Evolutionary conservation across 1,139 yeast genomes (phyloP), one percentile per base, ranked within the genome.

Genomic region (Geotrichum australiense): DNA sequence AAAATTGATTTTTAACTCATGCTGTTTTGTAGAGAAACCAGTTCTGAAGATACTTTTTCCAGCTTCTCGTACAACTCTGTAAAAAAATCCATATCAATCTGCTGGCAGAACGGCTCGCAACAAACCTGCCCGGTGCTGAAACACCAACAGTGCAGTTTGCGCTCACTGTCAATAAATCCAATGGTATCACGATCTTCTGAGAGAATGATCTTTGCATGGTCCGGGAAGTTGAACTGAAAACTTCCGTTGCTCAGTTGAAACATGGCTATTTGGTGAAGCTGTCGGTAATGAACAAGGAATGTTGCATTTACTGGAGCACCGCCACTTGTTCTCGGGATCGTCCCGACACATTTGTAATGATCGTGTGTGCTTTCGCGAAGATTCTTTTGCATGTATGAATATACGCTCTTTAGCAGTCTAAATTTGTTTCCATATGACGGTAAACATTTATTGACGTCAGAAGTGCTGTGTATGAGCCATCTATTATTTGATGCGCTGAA

Each of bases 211-310:
- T 91, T 91, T 64, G 83, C 89, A 58, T 91, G 98, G 64, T 91
- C 98, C 58, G 83, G 83, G 64, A 91, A 91, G 64, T 91, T 91
- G 66, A 87, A 87, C 63, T 91, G 98, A 64, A 83, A 78, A 37
- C 86, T 80, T 16, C 96, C 96, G 59, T 87, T 86, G 57, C 94
- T 85, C 69, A 91, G 68, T 62, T 86, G 94, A 66, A 93, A 91
- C 94, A 89, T 83, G 45, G 87, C 52, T 43, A 53, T 47, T 37
- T 50, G 48, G 7, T 38, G 42, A 3, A 42, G 33, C 10, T 45
- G 37, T 22, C 21, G 18, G 25, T 35, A 45, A 12, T 40, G 40
- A 15, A 42, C 41, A 18, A 45, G 29, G 35, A 42, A 45, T 16
- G 14, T 35, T n/a, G 18, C 24, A 4, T 11, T 6, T 5, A 18